A percentile compares a stretch with the other conserved stretches of the same genome.
Conservation (phyloP, 495 filamentous ascomycete genomes). For the Massariosphaeria phaeospora region DNA sequence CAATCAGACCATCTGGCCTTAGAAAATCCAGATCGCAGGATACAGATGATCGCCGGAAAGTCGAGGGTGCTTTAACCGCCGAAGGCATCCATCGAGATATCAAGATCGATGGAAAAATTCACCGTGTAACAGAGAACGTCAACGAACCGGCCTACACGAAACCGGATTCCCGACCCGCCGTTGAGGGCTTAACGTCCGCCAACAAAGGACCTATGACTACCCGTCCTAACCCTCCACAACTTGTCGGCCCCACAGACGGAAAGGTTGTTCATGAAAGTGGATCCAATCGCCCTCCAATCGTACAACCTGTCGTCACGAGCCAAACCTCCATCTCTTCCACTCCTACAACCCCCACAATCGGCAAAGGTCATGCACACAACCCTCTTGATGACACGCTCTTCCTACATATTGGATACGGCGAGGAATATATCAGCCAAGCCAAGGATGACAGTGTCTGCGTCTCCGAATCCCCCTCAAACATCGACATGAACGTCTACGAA, state of each 20-base stretch:
- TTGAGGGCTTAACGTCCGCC: too few relatives aligned
- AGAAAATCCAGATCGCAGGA: conserved; percentile 47
- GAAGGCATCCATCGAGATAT: conserved; percentile 47
- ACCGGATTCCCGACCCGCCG: neutral
- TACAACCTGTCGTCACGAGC: conserved; percentile 34
- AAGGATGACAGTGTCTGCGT: conserved; percentile 49
- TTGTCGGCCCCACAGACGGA: neutral
- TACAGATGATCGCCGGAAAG: conserved; percentile 47
- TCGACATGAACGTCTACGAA: conserved; percentile 82
- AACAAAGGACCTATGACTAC: neutral
- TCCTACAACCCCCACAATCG: conserved; percentile 29
- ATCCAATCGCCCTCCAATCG: conserved; percentile 8
- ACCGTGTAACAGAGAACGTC: conserved; percentile 31
- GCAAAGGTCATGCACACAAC: conserved; percentile 64
- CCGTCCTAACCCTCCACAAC: neutral
- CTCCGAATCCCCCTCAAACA: conserved; percentile 74
- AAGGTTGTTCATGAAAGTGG: conserved; percentile 18
- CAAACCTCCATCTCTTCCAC: conserved; percentile 12
- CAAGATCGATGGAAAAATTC: conserved; percentile 30
- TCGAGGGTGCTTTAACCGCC: conserved; percentile 48
- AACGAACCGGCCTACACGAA: conserved; percentile 11
- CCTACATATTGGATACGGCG: conserved; percentile 68
- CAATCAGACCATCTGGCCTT: conserved; percentile 47
- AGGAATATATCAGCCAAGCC: conserved; percentile 35
- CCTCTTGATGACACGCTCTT: conserved; percentile 58